Conservation (phyloP, 2,329 filamentous ascomycete genomes). For the Colletotrichum neosansevieriae region DNA sequence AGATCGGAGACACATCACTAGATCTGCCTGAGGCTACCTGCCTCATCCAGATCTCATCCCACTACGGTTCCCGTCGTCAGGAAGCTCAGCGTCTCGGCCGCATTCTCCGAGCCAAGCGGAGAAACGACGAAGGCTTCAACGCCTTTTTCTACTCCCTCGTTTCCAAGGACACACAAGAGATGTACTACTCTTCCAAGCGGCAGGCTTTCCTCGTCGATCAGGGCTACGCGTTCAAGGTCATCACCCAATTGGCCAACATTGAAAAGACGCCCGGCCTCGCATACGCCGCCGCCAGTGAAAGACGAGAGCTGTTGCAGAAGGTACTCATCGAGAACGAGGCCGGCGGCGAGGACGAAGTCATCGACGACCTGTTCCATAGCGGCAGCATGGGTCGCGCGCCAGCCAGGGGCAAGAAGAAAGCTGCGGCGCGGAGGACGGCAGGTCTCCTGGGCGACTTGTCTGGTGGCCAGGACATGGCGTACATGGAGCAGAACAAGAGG, state of each 20-base stretch:
- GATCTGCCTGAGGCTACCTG: slow-evolving; percentile 97
- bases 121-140: slow-evolving; percentile 98
- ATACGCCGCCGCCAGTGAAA: slow-evolving; percentile 82
- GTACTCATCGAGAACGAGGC: slow-evolving; percentile 90
- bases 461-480: slow-evolving; percentile 98
- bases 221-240: slow-evolving; percentile 98
- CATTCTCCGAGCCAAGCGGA: slow-evolving; percentile 92
- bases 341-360: slow-evolving; percentile 77
- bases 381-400: slow-evolving; percentile 56
- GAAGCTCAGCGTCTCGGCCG: slow-evolving; percentile 94
- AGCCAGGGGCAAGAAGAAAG: slow-evolving; percentile 61
- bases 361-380: slow-evolving; percentile 68
- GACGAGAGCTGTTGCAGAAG: slow-evolving; percentile 87
- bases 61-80: slow-evolving; percentile 96
- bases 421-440: slow-evolving; percentile 80
- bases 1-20: slow-evolving; percentile 98
- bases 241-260: slow-evolving; percentile 93
- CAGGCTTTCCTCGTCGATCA: slow-evolving; percentile 98
- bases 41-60: slow-evolving; percentile 95
- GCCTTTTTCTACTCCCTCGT: slow-evolving; percentile 99
- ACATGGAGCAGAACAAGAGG: slow-evolving; percentile 84
- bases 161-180: slow-evolving; percentile 96
- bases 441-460: slow-evolving; percentile 87
- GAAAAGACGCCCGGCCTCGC: slow-evolving; percentile 84
- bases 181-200: slow-evolving; percentile 96